Percentiles rank a stretch among this genome's conserved stretches.
phyloP scores from a whole-genome alignment of 2,329 filamentous ascomycete species.

The Paecilomyces sp. region DNA sequence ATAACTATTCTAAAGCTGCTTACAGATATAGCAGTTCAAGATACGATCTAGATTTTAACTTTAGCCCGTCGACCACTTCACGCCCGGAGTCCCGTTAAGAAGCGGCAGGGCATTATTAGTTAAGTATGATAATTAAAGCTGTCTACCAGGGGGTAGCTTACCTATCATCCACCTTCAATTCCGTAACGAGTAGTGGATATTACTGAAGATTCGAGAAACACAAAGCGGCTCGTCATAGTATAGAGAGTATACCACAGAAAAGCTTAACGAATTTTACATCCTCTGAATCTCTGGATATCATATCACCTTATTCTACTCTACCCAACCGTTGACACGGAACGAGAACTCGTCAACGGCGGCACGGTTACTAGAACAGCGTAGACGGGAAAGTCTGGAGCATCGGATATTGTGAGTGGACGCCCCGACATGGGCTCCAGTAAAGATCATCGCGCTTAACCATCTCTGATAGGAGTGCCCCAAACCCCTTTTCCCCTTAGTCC shows the following conservation, averaged over 20 bases:
- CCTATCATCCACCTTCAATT: too few relatives aligned
- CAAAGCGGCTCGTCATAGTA: too few relatives aligned
- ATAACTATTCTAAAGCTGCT: too few relatives aligned
- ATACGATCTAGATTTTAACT: too few relatives aligned
- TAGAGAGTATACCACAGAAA: neutral
- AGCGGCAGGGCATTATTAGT: too few relatives aligned
- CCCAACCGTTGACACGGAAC: neutral
- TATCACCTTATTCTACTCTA: neutral
- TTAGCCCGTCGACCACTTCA: too few relatives aligned
- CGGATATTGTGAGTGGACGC: slow-evolving; percentile 7
- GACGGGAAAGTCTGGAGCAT: slow-evolving; percentile 1
- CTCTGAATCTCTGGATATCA: neutral
- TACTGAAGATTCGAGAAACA: too few relatives aligned
- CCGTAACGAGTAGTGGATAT: too few relatives aligned
- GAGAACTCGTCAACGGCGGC: neutral
- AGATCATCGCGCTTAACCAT: neutral
- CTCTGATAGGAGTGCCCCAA: neutral
- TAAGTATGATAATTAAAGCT: too few relatives aligned
- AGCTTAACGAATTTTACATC: neutral
- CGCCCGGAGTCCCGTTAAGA: too few relatives aligned
- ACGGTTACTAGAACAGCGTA: neutral
- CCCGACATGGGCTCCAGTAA: neutral
- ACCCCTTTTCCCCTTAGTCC: neutral
- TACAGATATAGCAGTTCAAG: too few relatives aligned
- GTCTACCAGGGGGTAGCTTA: too few relatives aligned